Evolutionary conservation across 2,329 filamentous ascomycete genomes (phyloP).

Genomic region (Aureobasidium uvarum): DNA sequence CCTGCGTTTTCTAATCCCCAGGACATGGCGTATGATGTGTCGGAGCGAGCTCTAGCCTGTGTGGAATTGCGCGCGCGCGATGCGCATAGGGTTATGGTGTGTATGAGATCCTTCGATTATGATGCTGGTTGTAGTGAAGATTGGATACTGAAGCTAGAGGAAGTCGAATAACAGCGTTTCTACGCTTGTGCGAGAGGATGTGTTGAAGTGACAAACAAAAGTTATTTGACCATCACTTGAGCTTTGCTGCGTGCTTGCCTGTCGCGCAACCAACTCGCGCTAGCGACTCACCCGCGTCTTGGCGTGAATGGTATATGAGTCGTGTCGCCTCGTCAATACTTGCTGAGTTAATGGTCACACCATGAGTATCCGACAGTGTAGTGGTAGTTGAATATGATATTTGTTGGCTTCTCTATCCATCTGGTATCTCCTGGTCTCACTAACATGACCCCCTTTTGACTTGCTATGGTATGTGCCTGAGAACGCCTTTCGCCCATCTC

Average conservation of each 20-base stretch:
- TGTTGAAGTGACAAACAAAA: slow-evolving; percentile 9
- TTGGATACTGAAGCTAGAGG: background rate
- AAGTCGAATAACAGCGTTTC: background rate
- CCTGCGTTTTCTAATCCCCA: slow-evolving; percentile 59
- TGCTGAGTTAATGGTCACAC: background rate
- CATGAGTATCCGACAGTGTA: background rate
- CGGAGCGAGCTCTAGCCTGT: slow-evolving; percentile 4
- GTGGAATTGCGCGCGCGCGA: slow-evolving; percentile 8
- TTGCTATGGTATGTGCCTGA: slow-evolving; percentile 15
- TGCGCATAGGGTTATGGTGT: slow-evolving; percentile 12
- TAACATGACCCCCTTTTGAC: slow-evolving; percentile 1
- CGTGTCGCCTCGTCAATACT: background rate
- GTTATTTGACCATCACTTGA: slow-evolving; percentile 12
- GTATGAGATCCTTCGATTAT: background rate
- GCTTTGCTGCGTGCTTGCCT: slow-evolving; percentile 11
- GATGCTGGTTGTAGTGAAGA: background rate
- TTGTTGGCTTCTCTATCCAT: slow-evolving; percentile 5
- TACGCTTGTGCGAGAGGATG: background rate
- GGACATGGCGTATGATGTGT: slow-evolving; percentile 52
- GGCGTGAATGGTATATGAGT: slow-evolving; percentile 1
- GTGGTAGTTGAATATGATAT: background rate
- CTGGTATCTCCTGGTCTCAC: slow-evolving; percentile 1
- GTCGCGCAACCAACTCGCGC: slow-evolving; percentile 1
- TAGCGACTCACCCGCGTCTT: slow-evolving; percentile 6
- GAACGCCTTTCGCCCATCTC: slow-evolving; percentile 17